A percentile compares a stretch with the other conserved stretches of the same genome.
Conservation (phyloP, 176 grass and related monocot genomes). For the Triticum turgidum region DNA sequence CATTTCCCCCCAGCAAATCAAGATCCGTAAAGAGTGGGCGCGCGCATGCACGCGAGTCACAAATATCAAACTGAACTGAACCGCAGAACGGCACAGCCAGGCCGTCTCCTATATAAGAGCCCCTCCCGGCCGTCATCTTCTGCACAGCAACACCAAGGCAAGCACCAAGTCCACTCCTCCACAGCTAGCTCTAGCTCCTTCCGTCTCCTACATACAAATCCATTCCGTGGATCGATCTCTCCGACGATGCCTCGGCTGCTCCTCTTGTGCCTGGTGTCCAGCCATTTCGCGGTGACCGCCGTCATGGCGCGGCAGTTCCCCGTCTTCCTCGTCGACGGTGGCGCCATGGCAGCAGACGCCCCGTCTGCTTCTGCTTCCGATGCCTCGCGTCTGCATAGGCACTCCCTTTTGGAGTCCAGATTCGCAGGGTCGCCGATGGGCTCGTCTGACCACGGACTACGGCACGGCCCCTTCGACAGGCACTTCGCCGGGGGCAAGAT, state of each 20-base stretch:
- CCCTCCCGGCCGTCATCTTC: constrained; percentile 1
- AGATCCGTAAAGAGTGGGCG: constrained; percentile 53
- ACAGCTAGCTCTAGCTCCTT: background rate
- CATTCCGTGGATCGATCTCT: background rate
- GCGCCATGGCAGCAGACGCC: constrained; percentile 1
- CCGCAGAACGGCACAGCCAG: background rate
- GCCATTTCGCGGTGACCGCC: constrained; percentile 35
- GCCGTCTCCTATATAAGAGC: constrained; percentile 45
- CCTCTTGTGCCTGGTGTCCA: constrained; percentile 49
- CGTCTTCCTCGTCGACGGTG: background rate
- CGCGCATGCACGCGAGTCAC: background rate
- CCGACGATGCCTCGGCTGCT: constrained; percentile 52
- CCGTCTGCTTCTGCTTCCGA: background rate
- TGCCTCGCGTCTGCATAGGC: background rate
- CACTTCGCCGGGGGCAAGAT: constrained; percentile 69
- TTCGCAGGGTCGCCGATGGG: constrained; percentile 44
- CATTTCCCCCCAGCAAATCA: constrained; percentile 34
- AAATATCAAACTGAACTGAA: background rate
- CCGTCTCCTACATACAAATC: background rate
- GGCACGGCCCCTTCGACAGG: constrained; percentile 62
- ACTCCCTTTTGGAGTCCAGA: constrained; percentile 41
- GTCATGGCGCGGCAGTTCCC: constrained; percentile 54
- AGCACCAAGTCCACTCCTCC: background rate
- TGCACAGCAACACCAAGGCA: background rate
- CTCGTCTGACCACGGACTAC: constrained; percentile 28